Base-by-base conservation (phyloP, 768 basidiomycete species). In the Fistulinella prunicolor region DNA sequence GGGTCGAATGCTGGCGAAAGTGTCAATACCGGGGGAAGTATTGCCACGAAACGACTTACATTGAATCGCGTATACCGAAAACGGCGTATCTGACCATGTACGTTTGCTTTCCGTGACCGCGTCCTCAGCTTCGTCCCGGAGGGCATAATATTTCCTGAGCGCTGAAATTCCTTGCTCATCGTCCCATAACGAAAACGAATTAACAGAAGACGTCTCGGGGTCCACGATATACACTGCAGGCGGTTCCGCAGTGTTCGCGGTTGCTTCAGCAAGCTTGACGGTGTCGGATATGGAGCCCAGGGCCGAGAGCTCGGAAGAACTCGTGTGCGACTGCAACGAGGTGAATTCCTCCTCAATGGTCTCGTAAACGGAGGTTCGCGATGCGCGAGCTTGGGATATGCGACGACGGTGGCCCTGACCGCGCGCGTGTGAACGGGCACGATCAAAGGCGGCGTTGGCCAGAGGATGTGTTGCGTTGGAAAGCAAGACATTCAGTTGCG, bases 281-380 rank as follows among this genome's bases (percentile, higher is more conserved):
- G 74, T 70, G 22, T 70, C 68, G 41, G 67, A 71, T 30, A 65
- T 60, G n/a, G 56, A 62, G 6, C 44, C 40, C 3, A 46, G 42
- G 20, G 23, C 6, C 3, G 53, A 41, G 8, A 47, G 54, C 6
- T 57, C 61, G 2, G 62, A 57, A 0, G 72, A 71, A 17, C 49
- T 59, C 22, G 60, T 42, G 1, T 58, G 40, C 3, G 70, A 66
- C 9, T 55, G 35, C 3, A 65, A 44, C 0, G 70, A 73, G 4
- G 73, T 70, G 12, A 71, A 61, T 53, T 90, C 89, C 56, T 91
- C 89, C 46, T 88, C 76, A 40, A 91, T 90, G 0, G 85, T 89
- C 61, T 89, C 88, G 54, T 89, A 90, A 0, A 87, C 76, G 0
- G 88, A 89, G 0, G 80, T 70, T 4, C 84, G 75, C 12, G 83